Evolutionary conservation across 805 yeast species (phyloP), one percentile per base, ranked within the genome.

Genomic region (Candida maris): DNA sequence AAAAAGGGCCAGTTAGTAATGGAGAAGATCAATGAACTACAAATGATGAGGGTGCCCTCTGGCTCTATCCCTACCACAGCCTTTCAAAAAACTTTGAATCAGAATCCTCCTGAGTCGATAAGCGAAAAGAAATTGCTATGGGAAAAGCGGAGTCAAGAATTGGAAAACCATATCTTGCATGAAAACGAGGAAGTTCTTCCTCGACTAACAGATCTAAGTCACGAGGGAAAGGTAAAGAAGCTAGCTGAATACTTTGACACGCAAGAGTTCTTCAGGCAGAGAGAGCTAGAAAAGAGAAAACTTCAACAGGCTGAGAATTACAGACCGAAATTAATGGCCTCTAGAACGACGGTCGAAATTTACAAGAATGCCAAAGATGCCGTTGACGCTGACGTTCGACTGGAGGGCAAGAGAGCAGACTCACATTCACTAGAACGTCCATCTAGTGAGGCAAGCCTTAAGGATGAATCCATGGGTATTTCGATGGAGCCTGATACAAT

Each of bases 331-430:
- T 75, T 86, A 34, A 77, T 79, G 17, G 74, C 79, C 2, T 79
- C 93, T 1, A 80, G 75, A 41, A 97, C 98, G 0, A 82, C 86
- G 38, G 97, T 89, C 16, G 96, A 89, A 49, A 83, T 93, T 18
- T 93, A 84, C 56, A 80, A 86, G 47, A 81, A 85, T 52, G 93
- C 85, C 9, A 79, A 81, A 41, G 97, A 89, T 61, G 96, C 94
- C 1, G 93, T 87, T 5, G 83, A 76, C 37, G 67, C 62, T 3
- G 68, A 63, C 26, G 46, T 40, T 23, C 26, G 31, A 29, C 35
- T 38, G 37, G 28, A 45, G 45, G 24, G 30, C 25, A 10, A n/a
- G 21, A 12, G 12, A 12, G 12, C 24, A 21, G 24, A 21, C 12
- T 21, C 24, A 21, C 10, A n/a, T n/a, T 7, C 10, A 25, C 30